Evolutionary conservation across 2,329 filamentous ascomycete genomes (phyloP), one percentile per base, ranked within the genome.

Genomic region (Neofusicoccum parvum): DNA sequence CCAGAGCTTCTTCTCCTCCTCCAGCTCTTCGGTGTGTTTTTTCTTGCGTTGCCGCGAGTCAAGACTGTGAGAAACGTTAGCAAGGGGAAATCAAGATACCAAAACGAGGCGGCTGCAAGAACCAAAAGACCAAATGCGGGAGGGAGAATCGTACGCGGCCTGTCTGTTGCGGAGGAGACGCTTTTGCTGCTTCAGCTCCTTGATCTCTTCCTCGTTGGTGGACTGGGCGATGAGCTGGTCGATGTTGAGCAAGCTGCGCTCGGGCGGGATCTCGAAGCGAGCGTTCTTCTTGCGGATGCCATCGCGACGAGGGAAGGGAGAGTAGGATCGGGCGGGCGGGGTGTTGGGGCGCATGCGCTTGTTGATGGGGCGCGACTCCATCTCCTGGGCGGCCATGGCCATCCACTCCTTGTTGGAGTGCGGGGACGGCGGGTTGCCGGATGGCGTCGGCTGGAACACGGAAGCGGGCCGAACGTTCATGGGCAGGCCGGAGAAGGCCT

Each of bases 271-370:
- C 75, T 98, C 94, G 79, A 98, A 97, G 71, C 94, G 91, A 70
- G 94, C 93, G 75, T 98, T 99, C 90, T 98, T 98, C 88, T 99
- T 99, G 74, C 95, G 88, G 79, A 98, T 96, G 68, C 95, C 92
- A 72, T 96, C 93, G 65, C 92, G 88, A 71, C 92, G 87, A 62
- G 87, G 81, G 68, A 88, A 85, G 65, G 94, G 90, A 68, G 93
- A 92, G 81, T 91, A 90, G 71, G 86, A 90, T 75, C 88, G 87
- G 50, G 49, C 62, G 78, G 90, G 86, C 64, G 86, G 83, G 34
- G 91, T 94, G 75, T 86, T 86, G 48, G 88, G 86, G 69, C 85
- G 84, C 83, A 90, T 88, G 73, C 74, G 84, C 78, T 80, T 86
- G 74, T 74, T 81, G 51, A 81, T 72, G 27, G 80, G 80, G 32